Base-by-base conservation (phyloP, 1,284 basidiomycete genomes). In the Gomphus bonarii region DNA sequence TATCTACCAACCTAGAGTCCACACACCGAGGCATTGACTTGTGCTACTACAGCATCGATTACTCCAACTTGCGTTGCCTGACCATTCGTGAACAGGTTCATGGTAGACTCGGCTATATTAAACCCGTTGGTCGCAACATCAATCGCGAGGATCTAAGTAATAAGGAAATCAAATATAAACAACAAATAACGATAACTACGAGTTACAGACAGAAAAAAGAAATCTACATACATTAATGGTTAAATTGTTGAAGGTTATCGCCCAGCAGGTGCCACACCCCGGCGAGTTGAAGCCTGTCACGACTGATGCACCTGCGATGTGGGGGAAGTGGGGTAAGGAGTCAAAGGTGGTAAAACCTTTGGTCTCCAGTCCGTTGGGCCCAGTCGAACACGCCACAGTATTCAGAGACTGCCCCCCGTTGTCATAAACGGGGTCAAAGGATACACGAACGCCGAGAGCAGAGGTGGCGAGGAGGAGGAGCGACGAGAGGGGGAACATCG, bases 371-470 rank as follows among this genome's bases (percentile, higher is more conserved):
- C 78, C 79, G 63, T 52, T 59, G 47, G 81, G 70, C 10, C 78
- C 79, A 62, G 79, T 73, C 6, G 79, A 82, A 67, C 79, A 81
- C 14, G 75, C 71, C 55, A 78, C 75, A 16, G 64, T 66, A 59
- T 60, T 56, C 12, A 78, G 67, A 0, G 72, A 73, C 38, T 63
- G 62, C 31, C 50, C 53, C 0, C 58, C 20, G 36, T 70, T 70
- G 66, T 77, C 77, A 63, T 77, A 80, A 40, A 63, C 61, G 5
- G 61, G 46, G 66, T 78, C 73, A 63, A 70, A 78, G 52, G 73
- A 69, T 49, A 78, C 71, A 3, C 28, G 50, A 12, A 51, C 50
- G 11, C 33, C 50, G 33, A 51, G 33, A 25, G 33, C 50, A 7
- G 33, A 51, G 33, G 50, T 7, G n/a, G 36, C 50, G 33, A 51